Conservation (phyloP, 164 flowering plant genomes). For the Vitis amurensis region DNA sequence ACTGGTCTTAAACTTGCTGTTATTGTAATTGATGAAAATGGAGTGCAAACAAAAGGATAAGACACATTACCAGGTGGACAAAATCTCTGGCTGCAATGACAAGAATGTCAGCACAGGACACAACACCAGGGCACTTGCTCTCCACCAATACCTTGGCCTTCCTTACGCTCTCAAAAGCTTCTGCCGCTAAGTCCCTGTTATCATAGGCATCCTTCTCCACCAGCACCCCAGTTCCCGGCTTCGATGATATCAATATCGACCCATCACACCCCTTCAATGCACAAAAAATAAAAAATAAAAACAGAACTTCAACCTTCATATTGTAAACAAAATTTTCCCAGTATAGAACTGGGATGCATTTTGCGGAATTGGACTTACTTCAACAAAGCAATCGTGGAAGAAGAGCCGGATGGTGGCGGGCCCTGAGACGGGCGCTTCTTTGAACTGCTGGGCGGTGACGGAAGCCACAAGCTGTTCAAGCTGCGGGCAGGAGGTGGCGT, state of each 20-base stretch:
- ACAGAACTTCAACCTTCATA: background rate
- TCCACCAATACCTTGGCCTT: slow-evolving; percentile 80
- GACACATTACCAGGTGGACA: slow-evolving; percentile 65
- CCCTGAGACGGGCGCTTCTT: slow-evolving; percentile 58
- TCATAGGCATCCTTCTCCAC: slow-evolving; percentile 82
- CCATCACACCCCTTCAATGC: slow-evolving; percentile 81
- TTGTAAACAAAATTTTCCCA: background rate
- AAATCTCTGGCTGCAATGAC: slow-evolving; percentile 87
- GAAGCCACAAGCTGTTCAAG: slow-evolving; percentile 70
- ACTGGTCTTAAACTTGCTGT: no score
- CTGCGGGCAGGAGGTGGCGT: slow-evolving; percentile 76
- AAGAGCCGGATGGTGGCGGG: slow-evolving; percentile 95
- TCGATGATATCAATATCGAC: slow-evolving; percentile 62
- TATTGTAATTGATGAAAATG: no score
- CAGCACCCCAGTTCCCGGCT: slow-evolving; percentile 42
- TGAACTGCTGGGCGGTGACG: slow-evolving; percentile 60
- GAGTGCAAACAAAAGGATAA: background rate
- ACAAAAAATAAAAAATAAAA: background rate
- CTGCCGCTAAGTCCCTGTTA: slow-evolving; percentile 53
- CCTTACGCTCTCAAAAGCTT: slow-evolving; percentile 58
- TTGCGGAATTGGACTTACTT: slow-evolving; percentile 33
- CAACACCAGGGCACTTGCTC: slow-evolving; percentile 81
- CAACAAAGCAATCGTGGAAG: slow-evolving; percentile 97
- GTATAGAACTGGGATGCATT: background rate
- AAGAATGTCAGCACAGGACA: slow-evolving; percentile 93